Evolutionary conservation across 805 yeast genomes (phyloP), one percentile per base, ranked within the genome.

Genomic region (Cyberlindnera euphorbiae): DNA sequence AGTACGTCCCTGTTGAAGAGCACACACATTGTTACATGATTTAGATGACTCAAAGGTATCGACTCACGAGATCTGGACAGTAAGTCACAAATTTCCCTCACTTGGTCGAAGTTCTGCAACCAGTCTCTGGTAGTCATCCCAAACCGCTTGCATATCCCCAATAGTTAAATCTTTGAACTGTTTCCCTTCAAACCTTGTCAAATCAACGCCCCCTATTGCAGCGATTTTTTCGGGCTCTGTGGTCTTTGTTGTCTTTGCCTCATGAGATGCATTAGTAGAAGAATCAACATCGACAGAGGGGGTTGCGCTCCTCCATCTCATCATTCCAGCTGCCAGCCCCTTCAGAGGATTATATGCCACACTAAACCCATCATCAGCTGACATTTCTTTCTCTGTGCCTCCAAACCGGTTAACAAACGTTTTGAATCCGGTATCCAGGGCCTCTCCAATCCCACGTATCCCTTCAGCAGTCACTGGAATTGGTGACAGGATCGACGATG

Each of bases 251-350:
- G 24, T 28, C n/a, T 26, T 18, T 4, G 7, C 25, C 3, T 25
- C 26, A n/a, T n/a, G n/a, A n/a, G n/a, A n/a, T n/a, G n/a, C n/a
- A n/a, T n/a, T n/a, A n/a, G n/a, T n/a, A n/a, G n/a, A n/a, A n/a
- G n/a, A n/a, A n/a, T n/a, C n/a, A n/a, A n/a, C n/a, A n/a, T n/a
- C n/a, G n/a, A 17, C 30, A n/a, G 29, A 21, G 11, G 42, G 36
- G 4, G 33, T 36, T 3, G 35, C 19, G 17, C 32, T 15, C 30
- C 46, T 40, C 55, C 55, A 51, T 42, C 38, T 47, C 45, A 45
- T 42, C 5, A 47, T 47, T 28, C 49, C 55, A 22, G 42, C 49
- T 19, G 49, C 44, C 6, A 49, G 26, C 10, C 42, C 45, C 21
- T 44, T 47, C 30, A 52, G 29, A 1, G 56, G 55, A 19, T 49